Evolutionary conservation across 352 stramenopile species (phyloP).

Genomic region (Thalassiosira mediterranea): DNA sequence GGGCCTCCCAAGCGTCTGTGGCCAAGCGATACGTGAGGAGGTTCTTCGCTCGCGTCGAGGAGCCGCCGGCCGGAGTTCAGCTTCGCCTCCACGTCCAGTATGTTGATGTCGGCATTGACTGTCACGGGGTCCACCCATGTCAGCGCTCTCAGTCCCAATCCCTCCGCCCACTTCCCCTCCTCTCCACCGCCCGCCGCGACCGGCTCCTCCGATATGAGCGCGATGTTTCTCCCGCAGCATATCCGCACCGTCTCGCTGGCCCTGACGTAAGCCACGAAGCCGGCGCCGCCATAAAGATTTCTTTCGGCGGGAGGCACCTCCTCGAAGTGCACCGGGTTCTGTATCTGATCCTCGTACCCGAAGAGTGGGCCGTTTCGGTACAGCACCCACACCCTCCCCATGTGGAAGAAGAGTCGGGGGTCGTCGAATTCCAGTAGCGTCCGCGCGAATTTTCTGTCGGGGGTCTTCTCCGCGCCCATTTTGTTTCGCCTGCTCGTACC

Average conservation of each 20-base stretch:
- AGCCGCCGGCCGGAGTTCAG: slow-evolving; percentile 4
- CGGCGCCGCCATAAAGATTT: neutral
- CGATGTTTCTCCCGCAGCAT: slow-evolving; percentile 82
- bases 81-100: slow-evolving; percentile 18
- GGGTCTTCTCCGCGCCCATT: slow-evolving; percentile 7
- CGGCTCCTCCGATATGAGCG: slow-evolving; percentile 65
- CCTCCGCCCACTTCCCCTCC: slow-evolving; percentile 8
- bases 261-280: slow-evolving; percentile 56
- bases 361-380: slow-evolving; percentile 80
- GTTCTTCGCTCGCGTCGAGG: neutral
- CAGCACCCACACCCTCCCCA: slow-evolving; percentile 64
- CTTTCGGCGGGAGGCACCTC: neutral
- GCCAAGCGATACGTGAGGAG: neutral
- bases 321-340: slow-evolving; percentile 79
- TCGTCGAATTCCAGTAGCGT: slow-evolving; percentile 73
- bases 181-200: neutral
- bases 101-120: slow-evolving; percentile 48
- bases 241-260: slow-evolving; percentile 77
- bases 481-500: slow-evolving; percentile 34
- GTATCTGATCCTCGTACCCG: slow-evolving; percentile 82
- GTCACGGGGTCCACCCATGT: slow-evolving; percentile 83
- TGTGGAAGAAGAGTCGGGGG: slow-evolving; percentile 74
- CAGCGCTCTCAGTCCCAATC: slow-evolving; percentile 57
- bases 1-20: slow-evolving; percentile 28
- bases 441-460: slow-evolving; percentile 14